Conservation (phyloP, 345 rosid species). For the Microthlaspi erraticum region DNA sequence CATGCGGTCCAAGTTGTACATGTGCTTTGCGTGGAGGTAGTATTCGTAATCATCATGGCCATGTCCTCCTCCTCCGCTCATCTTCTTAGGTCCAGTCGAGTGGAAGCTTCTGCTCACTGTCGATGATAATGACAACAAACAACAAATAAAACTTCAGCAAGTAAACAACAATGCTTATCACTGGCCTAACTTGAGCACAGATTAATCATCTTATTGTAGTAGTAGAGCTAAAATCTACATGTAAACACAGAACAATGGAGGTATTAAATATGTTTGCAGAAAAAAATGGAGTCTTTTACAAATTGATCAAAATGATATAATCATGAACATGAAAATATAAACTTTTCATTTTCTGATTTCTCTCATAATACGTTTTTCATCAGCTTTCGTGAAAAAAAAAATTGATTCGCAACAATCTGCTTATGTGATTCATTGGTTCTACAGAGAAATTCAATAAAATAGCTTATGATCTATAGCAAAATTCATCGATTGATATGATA, state of each 20-base stretch:
- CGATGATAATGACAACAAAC: neutral
- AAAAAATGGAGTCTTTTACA: neutral
- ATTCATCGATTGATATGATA: neutral
- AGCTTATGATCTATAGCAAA: neutral
- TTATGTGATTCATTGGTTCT: too few relatives aligned
- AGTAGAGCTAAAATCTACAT: neutral
- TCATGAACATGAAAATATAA: neutral
- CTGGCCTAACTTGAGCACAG: neutral
- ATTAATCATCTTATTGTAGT: neutral
- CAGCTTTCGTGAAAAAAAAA: neutral
- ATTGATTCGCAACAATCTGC: too few relatives aligned
- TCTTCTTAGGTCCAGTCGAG: constrained; percentile 45
- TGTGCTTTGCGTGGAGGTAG: constrained; percentile 92
- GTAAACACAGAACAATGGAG: neutral
- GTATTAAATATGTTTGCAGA: neutral
- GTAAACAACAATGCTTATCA: neutral
- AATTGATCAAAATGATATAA: neutral
- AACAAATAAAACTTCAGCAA: neutral
- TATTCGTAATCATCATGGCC: constrained; percentile 60
- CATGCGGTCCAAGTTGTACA: constrained; percentile 98
- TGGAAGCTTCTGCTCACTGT: constrained; percentile 46
- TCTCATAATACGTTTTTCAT: neutral
- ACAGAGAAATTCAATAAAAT: too few relatives aligned
- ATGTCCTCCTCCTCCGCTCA: constrained; percentile 76
- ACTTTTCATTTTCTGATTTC: constrained; percentile 13